Evolutionary conservation across 805 yeast species (phyloP), one percentile per base, ranked within the genome.

Genomic region (Wickerhamiella allomyrinae): DNA sequence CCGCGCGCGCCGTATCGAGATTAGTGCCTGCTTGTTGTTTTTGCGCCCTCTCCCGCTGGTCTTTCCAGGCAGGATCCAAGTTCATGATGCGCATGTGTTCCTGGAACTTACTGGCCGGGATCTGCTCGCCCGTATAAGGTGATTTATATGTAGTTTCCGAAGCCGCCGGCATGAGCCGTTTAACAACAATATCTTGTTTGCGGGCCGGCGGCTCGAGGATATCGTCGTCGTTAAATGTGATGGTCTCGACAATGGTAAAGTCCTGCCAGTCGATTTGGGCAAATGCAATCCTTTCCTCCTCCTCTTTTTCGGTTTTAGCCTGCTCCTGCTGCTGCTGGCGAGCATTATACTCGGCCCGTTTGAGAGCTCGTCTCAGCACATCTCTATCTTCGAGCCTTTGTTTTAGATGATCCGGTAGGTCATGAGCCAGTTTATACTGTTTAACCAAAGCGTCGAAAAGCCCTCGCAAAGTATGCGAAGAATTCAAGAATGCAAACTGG

Each of bases 191-290:
- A 11, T 36, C 39, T 8, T 36, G 29, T 23, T 22, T 13, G 7
- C 31, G 21, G 20, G 19, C 19, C 8, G 29, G 29, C 11, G 14
- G 21, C 34, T 31, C 34, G 20, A 31, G 34, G 14, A 36, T 21
- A 7, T 36, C 29, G 7, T 36, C 39, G 4, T n/a, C 21, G 20
- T 72, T 59, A 2, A 74, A 76, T 13, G 73, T 73, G 11, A 86
- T 66, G 2, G 78, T 74, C 39, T 77, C 84, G 7, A 83, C 79
- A 14, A 83, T 66, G 2, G 69, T 66, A 55, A 87, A 89, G 47
- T 81, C 83, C 43, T 77, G 77, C 98, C 98, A 89, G 60, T 87
- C 86, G 19, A 85, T 77, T 8, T 80, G 71, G 0, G 87, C 84
- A 60, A 70, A 83, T 34, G 71, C 77, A 5, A 74, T 49, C 44